Percentiles rank a stretch among this genome's conserved stretches.
phyloP scores from a whole-genome alignment of 495 filamentous ascomycete species.

The Xylaria grammica region DNA sequence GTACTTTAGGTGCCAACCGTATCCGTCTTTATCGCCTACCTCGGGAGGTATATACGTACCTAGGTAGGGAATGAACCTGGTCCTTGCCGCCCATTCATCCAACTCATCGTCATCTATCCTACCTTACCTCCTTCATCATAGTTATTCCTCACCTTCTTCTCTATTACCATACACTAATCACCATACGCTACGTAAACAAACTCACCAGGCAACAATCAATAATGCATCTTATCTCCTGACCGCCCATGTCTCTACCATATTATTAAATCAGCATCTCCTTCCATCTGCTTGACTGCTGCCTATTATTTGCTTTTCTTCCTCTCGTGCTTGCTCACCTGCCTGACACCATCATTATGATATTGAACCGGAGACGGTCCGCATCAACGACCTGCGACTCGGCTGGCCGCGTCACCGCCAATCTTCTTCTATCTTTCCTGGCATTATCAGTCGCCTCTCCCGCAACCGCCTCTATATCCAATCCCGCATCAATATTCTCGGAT shows the following conservation, averaged over 20 bases:
- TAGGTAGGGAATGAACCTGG: not conserved
- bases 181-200: too few species aligned
- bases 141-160: not conserved
- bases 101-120: constrained; percentile 19
- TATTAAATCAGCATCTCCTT: constrained; percentile 18
- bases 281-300: constrained; percentile 25
- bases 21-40: not conserved
- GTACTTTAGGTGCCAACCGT: too few species aligned
- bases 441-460: constrained; percentile 49
- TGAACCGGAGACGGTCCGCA: constrained; percentile 42
- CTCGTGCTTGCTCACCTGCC: constrained; percentile 21
- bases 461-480: constrained; percentile 37
- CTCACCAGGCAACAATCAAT: too few species aligned
- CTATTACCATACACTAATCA: not conserved
- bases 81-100: constrained; percentile 1
- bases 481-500: constrained; percentile 39
- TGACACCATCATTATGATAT: constrained; percentile 44
- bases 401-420: constrained; percentile 62
- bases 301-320: constrained; percentile 7
- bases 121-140: not conserved
- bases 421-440: constrained; percentile 69
- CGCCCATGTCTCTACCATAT: too few species aligned
- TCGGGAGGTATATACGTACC: not conserved
- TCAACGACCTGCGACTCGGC: constrained; percentile 50
- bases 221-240: too few species aligned